A percentile compares a stretch with the other conserved stretches of the same genome.
Evolutionary conservation across 148 eudicot species (phyloP).

Genomic region (Amaranthus cruentus): DNA sequence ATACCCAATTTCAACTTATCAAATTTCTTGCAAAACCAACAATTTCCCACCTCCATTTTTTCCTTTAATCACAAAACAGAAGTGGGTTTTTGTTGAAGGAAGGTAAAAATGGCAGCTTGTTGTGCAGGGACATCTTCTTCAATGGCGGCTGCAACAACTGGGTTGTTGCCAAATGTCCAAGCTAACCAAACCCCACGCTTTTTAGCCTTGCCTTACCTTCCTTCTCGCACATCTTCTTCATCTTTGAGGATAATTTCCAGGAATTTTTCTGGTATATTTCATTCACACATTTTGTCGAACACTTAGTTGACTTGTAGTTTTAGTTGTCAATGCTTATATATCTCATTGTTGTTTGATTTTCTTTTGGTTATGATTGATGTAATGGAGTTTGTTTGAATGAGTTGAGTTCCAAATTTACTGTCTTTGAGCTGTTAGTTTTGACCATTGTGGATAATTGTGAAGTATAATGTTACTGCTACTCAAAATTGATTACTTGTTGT

Average conservation of each 20-base stretch:
- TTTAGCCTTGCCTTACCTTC: conserved; percentile 53
- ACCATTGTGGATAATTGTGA: not conserved
- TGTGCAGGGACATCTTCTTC: conserved; percentile 50
- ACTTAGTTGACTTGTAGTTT: not conserved
- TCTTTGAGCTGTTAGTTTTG: not conserved
- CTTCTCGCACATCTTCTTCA: conserved; percentile 34
- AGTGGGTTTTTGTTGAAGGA: not conserved
- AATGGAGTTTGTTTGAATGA: not conserved
- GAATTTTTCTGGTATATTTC: conserved; percentile 45
- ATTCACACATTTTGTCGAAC: conserved; percentile 39
- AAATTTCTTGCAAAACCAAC: conserved; percentile 7
- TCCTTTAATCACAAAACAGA: not conserved
- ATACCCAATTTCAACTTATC: not conserved
- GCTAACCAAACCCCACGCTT: conserved; percentile 30
- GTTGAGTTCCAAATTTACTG: conserved; percentile 9
- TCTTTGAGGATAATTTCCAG: conserved; percentile 32
- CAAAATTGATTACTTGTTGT: not conserved
- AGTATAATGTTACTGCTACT: not conserved
- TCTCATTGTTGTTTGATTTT: not conserved
- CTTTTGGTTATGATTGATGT: not conserved
- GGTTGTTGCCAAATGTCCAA: conserved; percentile 51
- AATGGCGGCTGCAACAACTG: conserved; percentile 79
- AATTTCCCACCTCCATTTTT: not conserved
- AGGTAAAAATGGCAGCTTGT: conserved; percentile 34
- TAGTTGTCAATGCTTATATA: not conserved